These are phyloP conservation scores for Mucor velutinosus DNA, from an alignment of 371 early-diverging fungal species.

Conservation along the genomic window DNA sequence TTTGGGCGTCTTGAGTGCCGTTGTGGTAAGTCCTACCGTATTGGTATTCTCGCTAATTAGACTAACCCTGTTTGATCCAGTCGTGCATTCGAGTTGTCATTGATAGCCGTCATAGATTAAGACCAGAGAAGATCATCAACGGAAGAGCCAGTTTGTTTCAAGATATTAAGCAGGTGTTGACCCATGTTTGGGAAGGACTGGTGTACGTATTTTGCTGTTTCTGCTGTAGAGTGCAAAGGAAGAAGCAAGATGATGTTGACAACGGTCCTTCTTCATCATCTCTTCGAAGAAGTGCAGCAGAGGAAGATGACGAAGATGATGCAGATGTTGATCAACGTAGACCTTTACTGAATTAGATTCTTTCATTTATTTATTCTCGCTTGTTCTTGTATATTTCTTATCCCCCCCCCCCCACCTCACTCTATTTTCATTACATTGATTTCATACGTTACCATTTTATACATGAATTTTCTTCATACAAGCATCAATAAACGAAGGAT, in stretches of 20 bases:
- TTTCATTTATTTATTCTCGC: not conserved
- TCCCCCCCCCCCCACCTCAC: not conserved
- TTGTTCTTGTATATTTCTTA: not conserved
- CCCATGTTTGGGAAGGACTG: constrained; percentile 1
- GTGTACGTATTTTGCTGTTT: not conserved
- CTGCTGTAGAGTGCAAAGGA: not conserved
- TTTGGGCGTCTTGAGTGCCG: constrained; percentile 58
- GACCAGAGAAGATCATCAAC: constrained; percentile 58
- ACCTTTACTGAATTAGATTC: not conserved
- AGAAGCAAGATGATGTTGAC: not conserved
- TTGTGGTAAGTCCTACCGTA: constrained; percentile 43
- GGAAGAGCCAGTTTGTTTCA: constrained; percentile 23
- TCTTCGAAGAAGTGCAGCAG: not conserved
- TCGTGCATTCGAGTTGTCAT: constrained; percentile 62
- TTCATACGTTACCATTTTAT: not conserved
- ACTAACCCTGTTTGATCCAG: constrained; percentile 16
- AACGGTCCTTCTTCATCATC: not conserved
- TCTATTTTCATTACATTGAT: constrained; percentile 1
- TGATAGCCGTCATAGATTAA: constrained; percentile 56
- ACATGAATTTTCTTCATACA: not conserved
- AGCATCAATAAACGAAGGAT: not conserved
- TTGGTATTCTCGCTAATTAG: not conserved
- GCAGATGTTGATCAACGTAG: not conserved
- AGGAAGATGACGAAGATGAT: not conserved
- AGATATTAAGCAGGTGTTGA: constrained; percentile 19